These are phyloP conservation scores for Galerina sulciceps DNA, from an alignment of 768 basidiomycete genomes.

Conservation along the genomic window DNA sequence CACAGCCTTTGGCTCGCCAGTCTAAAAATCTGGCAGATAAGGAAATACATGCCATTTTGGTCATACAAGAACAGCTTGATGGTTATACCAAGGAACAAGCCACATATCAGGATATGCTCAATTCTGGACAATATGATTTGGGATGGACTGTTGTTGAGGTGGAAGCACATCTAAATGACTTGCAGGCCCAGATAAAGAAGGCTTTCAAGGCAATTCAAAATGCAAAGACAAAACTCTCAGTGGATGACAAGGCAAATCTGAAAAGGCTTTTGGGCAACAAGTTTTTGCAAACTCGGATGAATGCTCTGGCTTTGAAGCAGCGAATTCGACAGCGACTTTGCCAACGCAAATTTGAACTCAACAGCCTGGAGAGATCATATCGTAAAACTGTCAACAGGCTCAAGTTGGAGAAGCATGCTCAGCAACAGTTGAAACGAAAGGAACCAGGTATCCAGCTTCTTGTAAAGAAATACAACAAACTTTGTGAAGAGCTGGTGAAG, in stretches of 20 bases:
- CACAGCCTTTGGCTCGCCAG: slow-evolving; percentile 13
- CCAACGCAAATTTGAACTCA: slow-evolving; percentile 31
- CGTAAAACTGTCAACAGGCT: slow-evolving; percentile 21
- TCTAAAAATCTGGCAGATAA: slow-evolving; percentile 7
- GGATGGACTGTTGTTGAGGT: neutral
- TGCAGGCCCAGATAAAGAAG: neutral
- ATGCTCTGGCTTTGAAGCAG: slow-evolving; percentile 27
- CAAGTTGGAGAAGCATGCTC: slow-evolving; percentile 30
- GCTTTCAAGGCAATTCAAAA: neutral
- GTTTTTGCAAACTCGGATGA: slow-evolving; percentile 22
- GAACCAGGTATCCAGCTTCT: slow-evolving; percentile 30
- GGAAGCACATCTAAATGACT: neutral
- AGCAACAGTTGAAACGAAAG: slow-evolving; percentile 24
- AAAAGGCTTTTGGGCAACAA: slow-evolving; percentile 13
- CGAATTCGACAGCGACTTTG: slow-evolving; percentile 21
- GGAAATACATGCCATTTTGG: slow-evolving; percentile 4
- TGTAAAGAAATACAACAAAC: slow-evolving; percentile 7
- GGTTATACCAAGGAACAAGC: slow-evolving; percentile 7
- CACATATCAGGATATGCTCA: neutral
- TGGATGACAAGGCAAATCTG: slow-evolving; percentile 3
- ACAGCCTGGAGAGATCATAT: slow-evolving; percentile 22
- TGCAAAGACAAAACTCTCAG: slow-evolving; percentile 1
- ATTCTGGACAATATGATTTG: slow-evolving; percentile 2
- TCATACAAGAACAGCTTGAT: neutral
- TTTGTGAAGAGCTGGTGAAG: slow-evolving; percentile 21